Percentiles rank a stretch among this genome's conserved stretches.
Evolutionary conservation across 2,329 filamentous ascomycete species (phyloP).

Genomic region (Ilyonectria sp.): DNA sequence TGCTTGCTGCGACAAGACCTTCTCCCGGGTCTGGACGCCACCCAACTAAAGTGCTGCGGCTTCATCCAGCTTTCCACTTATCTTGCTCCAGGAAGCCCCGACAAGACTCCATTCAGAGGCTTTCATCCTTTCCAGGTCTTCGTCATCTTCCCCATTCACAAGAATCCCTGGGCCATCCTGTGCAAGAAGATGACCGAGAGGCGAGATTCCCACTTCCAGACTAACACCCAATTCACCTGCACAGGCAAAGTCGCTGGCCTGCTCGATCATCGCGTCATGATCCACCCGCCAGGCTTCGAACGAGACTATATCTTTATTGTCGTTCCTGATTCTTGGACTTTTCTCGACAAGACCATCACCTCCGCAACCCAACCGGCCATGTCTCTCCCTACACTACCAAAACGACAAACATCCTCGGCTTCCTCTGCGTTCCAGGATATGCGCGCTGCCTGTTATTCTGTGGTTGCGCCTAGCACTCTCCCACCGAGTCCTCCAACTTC

Average conservation of each 20-base stretch:
- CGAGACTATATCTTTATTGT: constrained; percentile 9
- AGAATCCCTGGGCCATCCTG: constrained; percentile 2
- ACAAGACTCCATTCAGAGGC: constrained; percentile 9
- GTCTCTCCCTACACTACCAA: too few relatives aligned
- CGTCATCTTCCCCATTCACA: constrained; percentile 7
- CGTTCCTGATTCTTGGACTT: constrained; percentile 11
- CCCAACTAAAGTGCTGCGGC: not conserved
- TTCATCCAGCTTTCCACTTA: not conserved
- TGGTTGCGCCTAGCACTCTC: too few relatives aligned
- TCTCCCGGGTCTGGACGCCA: not conserved
- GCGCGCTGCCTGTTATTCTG: too few relatives aligned
- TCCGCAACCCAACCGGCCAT: too few relatives aligned
- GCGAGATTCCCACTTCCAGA: not conserved
- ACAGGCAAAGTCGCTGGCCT: constrained; percentile 7
- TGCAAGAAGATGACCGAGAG: constrained; percentile 6
- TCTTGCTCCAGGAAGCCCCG: not conserved
- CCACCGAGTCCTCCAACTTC: too few relatives aligned
- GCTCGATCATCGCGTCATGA: not conserved
- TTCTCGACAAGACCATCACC: not conserved
- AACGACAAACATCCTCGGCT: too few relatives aligned
- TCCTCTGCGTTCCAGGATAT: too few relatives aligned
- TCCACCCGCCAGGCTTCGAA: not conserved
- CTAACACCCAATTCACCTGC: not conserved
- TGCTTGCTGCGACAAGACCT: not conserved
- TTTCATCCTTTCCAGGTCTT: constrained; percentile 8